Percentiles rank a stretch among this genome's conserved stretches.
Conservation (phyloP, 2,329 filamentous ascomycete species). For the Cladosporium cucumerinum region DNA sequence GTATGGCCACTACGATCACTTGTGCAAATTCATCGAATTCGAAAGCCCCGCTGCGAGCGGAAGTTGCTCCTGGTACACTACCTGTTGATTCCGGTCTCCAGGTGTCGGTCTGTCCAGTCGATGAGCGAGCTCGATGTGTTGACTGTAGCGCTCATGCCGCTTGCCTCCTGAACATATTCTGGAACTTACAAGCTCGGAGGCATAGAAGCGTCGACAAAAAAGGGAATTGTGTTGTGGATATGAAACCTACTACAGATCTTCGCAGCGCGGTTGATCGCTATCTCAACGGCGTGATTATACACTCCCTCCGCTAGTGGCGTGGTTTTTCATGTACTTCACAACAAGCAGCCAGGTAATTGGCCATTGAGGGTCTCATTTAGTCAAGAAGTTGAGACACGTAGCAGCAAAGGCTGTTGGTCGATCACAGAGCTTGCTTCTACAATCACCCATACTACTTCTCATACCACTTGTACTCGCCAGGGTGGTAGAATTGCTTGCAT, state of each 20-base stretch:
- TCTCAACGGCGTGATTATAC: too few relatives aligned
- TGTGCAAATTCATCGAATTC: not conserved
- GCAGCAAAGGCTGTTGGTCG: not conserved
- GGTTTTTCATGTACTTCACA: too few relatives aligned
- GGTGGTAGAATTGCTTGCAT: not conserved
- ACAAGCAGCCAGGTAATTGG: not conserved
- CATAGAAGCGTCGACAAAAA: not conserved
- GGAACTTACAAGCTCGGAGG: not conserved
- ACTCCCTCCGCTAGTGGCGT: too few relatives aligned
- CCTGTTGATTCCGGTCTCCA: not conserved
- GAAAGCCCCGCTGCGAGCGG: not conserved
- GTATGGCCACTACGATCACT: not conserved
- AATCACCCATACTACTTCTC: not conserved
- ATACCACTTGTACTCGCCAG: not conserved
- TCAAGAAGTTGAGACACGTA: not conserved
- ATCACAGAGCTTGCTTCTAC: not conserved
- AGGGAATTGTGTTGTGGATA: too few relatives aligned
- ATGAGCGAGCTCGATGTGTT: not conserved
- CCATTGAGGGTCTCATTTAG: too few relatives aligned
- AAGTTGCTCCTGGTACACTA: not conserved
- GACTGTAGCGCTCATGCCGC: not conserved
- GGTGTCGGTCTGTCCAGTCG: too few relatives aligned
- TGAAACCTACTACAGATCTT: too few relatives aligned
- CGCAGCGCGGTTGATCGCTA: too few relatives aligned
- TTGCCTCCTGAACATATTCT: not conserved